Evolutionary conservation across 2,329 filamentous ascomycete genomes (phyloP).

Genomic region (Penicillium brevicompactum): DNA sequence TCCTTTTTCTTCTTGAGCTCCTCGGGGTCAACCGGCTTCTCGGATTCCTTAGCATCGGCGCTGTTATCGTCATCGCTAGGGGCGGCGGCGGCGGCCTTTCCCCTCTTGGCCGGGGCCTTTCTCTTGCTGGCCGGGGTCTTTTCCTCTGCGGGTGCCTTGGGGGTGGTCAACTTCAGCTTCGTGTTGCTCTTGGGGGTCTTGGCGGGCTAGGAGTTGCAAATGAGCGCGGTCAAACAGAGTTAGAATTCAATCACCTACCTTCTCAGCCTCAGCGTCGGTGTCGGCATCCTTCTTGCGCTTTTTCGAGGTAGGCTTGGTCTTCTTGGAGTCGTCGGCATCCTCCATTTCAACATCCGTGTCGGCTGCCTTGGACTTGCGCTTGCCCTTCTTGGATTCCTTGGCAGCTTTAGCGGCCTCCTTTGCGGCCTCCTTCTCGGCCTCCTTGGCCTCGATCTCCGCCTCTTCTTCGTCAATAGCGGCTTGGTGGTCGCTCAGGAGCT

Average conservation of each 20-base stretch:
- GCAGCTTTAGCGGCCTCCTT: slow-evolving; percentile 57
- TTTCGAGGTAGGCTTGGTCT: slow-evolving; percentile 59
- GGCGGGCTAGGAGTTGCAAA: slow-evolving; percentile 51
- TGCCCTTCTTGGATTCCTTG: slow-evolving; percentile 51
- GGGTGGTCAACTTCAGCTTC: slow-evolving; percentile 55
- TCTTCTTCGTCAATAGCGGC: slow-evolving; percentile 55
- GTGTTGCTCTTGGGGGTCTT: slow-evolving; percentile 65
- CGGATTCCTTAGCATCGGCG: slow-evolving; percentile 53
- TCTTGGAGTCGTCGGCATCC: slow-evolving; percentile 51
- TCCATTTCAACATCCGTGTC: slow-evolving; percentile 57
- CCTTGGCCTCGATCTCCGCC: slow-evolving; percentile 56
- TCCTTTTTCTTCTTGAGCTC: slow-evolving; percentile 60
- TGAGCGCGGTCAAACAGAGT: slow-evolving; percentile 5
- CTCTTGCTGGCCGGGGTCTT: slow-evolving; percentile 59
- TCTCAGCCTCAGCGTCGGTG: slow-evolving; percentile 70
- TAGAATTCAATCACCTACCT: slow-evolving; percentile 50
- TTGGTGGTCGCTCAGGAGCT: slow-evolving; percentile 65
- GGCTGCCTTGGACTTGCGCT: slow-evolving; percentile 53
- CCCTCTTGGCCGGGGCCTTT: slow-evolving; percentile 49
- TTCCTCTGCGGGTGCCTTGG: slow-evolving; percentile 60
- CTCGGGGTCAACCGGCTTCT: slow-evolving; percentile 56
- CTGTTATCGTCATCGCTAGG: slow-evolving; percentile 63
- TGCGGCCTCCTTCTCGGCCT: slow-evolving; percentile 61
- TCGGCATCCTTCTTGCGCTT: slow-evolving; percentile 79
- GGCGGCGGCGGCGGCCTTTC: slow-evolving; percentile 49